phyloP scores from a whole-genome alignment of 2,329 filamentous ascomycete species.

The Claviceps pazoutovae region DNA sequence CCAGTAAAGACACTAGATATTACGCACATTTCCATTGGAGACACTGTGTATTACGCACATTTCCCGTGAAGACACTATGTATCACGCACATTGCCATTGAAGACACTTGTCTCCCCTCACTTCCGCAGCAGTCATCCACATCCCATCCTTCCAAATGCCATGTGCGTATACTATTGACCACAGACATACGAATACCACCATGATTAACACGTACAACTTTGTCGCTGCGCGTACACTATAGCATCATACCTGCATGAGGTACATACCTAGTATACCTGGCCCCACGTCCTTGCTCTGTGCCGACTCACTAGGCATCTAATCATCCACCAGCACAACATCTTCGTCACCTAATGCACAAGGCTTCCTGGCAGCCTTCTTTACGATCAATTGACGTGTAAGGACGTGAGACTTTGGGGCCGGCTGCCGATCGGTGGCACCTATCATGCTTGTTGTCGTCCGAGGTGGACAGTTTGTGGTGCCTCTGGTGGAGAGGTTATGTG shows the following conservation, averaged over 20 bases:
- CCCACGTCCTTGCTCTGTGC: neutral
- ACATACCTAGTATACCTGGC: neutral
- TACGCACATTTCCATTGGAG: no score
- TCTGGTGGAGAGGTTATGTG: constrained; percentile 14
- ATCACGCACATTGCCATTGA: no score
- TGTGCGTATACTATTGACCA: no score
- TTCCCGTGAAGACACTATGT: no score
- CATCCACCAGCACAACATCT: neutral
- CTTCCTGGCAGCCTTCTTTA: neutral
- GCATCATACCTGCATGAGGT: no score
- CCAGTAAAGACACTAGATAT: no score
- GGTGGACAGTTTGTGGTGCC: neutral
- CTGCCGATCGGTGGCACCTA: neutral
- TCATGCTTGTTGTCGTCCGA: neutral
- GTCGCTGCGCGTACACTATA: neutral
- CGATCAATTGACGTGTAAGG: neutral
- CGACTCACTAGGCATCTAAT: neutral
- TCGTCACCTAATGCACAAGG: neutral
- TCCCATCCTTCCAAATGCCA: no score
- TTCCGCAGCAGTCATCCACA: no score
- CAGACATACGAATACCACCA: no score
- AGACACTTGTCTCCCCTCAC: no score
- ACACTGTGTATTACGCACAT: no score
- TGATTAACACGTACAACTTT: no score
- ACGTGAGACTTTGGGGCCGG: neutral